These are phyloP conservation scores for Chaetomidium leptoderma DNA, from an alignment of 495 filamentous ascomycete species.

Conservation along the genomic window DNA sequence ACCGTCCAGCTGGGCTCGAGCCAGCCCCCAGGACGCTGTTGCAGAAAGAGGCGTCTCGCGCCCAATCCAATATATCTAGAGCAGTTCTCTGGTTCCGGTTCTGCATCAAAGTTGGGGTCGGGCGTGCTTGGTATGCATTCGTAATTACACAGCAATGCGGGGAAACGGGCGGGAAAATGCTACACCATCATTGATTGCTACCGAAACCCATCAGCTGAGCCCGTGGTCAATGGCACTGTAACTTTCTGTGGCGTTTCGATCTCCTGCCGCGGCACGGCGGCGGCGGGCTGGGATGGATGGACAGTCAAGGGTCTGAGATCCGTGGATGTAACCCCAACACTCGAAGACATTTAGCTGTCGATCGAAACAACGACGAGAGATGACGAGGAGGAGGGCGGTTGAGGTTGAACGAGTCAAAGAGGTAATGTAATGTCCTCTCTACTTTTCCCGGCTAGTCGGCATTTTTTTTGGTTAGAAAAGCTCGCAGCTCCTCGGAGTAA, in stretches of 20 bases:
- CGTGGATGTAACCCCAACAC: background rate
- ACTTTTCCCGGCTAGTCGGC: no score
- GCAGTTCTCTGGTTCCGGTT: background rate
- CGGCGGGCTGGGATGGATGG: background rate
- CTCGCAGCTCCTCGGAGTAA: no score
- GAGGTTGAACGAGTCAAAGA: no score
- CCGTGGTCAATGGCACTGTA: background rate
- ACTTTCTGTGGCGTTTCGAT: background rate
- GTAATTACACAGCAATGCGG: background rate
- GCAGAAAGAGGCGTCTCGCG: background rate
- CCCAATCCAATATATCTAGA: background rate
- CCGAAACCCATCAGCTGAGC: conserved; percentile 1
- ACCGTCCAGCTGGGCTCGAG: background rate
- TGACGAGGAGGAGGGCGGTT: no score
- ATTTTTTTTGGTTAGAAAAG: no score
- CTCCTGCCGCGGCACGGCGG: no score
- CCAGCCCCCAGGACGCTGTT: background rate
- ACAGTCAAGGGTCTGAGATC: background rate
- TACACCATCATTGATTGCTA: background rate
- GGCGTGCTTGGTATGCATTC: no score
- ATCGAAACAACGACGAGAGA: background rate
- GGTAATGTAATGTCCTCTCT: no score
- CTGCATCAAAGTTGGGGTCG: background rate
- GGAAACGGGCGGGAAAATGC: background rate
- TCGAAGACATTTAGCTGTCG: background rate